These are phyloP conservation scores for Boletus reticuloceps DNA, from an alignment of 768 basidiomycete species.

Conservation along the genomic window DNA sequence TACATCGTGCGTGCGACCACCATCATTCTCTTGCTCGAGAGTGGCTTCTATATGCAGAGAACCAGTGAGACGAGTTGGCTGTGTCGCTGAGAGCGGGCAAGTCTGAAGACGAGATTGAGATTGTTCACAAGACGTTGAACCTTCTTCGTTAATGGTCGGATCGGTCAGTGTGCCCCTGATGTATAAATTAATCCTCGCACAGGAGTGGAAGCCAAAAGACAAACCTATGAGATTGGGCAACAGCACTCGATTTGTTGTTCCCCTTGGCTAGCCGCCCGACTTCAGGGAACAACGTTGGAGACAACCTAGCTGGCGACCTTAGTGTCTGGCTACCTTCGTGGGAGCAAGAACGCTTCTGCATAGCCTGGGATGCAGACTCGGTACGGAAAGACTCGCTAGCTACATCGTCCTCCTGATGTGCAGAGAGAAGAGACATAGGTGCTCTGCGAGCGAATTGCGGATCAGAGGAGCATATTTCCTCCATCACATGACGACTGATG, in stretches of 20 bases:
- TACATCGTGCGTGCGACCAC: neutral
- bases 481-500: conserved; percentile 13
- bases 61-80: neutral
- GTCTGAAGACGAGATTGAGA: neutral
- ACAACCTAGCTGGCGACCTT: neutral
- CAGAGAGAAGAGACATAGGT: neutral
- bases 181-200: neutral
- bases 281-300: neutral
- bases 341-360: neutral
- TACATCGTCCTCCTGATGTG: neutral
- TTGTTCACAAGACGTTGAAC: neutral
- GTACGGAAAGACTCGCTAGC: neutral
- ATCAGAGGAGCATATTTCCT: conserved; percentile 14
- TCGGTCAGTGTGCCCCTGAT: neutral
- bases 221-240: conserved; percentile 6
- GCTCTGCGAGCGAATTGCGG: neutral
- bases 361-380: neutral
- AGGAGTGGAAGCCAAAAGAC: neutral
- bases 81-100: neutral
- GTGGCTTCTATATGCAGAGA: conserved; percentile 1
- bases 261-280: neutral
- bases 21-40: neutral
- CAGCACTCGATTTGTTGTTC: neutral
- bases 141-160: neutral
- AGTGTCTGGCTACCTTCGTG: neutral